Evolutionary conservation across 2,329 filamentous ascomycete genomes (phyloP).

Genomic region (Colletotrichum higginsianum): DNA sequence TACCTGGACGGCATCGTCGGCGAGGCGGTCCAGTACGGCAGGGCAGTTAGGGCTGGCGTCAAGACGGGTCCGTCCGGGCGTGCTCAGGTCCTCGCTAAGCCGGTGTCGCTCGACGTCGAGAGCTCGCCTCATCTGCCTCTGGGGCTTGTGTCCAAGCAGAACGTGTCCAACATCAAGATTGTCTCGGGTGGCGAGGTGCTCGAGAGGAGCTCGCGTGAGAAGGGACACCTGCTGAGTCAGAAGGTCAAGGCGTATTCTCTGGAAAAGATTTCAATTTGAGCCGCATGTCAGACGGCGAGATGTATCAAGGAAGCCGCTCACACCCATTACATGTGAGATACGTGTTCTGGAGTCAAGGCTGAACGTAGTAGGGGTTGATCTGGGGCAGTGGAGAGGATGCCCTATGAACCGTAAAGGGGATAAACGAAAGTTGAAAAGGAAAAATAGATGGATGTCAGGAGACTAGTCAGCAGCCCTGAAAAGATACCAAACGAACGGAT

Average conservation of each 20-base stretch:
- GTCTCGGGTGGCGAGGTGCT: conserved; percentile 79
- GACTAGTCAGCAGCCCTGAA: conserved; percentile 13
- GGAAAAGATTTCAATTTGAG: conserved; percentile 80
- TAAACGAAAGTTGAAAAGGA: neutral
- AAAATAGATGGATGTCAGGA: conserved; percentile 18
- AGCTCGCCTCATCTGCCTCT: conserved; percentile 75
- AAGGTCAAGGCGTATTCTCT: conserved; percentile 87
- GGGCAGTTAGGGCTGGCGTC: conserved; percentile 49
- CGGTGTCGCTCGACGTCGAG: conserved; percentile 60
- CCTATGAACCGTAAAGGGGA: conserved; percentile 4
- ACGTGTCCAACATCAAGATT: conserved; percentile 70
- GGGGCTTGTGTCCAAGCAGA: conserved; percentile 75
- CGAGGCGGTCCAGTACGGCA: conserved; percentile 76
- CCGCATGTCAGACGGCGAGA: conserved; percentile 32
- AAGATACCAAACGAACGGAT: conserved; percentile 42
- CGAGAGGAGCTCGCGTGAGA: conserved; percentile 79
- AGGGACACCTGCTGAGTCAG: conserved; percentile 83
- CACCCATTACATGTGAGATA: conserved; percentile 27
- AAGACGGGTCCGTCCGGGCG: conserved; percentile 35
- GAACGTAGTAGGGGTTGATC: conserved; percentile 16
- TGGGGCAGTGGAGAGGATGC: conserved; percentile 17
- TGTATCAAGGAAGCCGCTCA: neutral
- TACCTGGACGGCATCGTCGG: conserved; percentile 75
- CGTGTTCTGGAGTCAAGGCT: conserved; percentile 31
- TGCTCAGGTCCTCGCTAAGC: conserved; percentile 52